These are phyloP conservation scores for Fusarium ramigenum DNA, from an alignment of 2,329 filamentous ascomycete species.

Conservation along the genomic window DNA sequence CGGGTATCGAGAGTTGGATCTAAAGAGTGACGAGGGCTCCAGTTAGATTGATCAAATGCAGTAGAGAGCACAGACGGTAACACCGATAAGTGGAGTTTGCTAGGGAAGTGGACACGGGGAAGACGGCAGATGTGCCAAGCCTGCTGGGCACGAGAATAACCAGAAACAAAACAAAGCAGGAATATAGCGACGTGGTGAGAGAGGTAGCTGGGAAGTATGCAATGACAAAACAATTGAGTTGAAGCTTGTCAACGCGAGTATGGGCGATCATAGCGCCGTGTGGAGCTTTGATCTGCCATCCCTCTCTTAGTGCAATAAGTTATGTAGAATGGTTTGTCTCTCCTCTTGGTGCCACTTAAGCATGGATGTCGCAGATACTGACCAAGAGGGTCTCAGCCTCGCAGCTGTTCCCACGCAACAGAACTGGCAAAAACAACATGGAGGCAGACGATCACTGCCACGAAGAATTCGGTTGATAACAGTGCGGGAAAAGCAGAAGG, in stretches of 20 bases:
- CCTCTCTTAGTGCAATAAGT: slow-evolving; percentile 12
- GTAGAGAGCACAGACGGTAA: slow-evolving; percentile 32
- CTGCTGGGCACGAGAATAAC: slow-evolving; percentile 8
- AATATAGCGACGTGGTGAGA: neutral
- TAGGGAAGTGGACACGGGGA: slow-evolving; percentile 33
- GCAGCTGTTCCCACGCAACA: slow-evolving; percentile 23
- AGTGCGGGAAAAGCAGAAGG: neutral
- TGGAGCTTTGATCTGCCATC: slow-evolving; percentile 19
- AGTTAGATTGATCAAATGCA: slow-evolving; percentile 33
- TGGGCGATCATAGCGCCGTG: neutral
- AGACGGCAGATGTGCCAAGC: slow-evolving; percentile 29
- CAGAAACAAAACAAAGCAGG: slow-evolving; percentile 4
- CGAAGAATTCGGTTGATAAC: neutral
- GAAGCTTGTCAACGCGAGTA: slow-evolving; percentile 7
- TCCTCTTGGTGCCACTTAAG: slow-evolving; percentile 23
- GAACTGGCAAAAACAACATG: neutral
- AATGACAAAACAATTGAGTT: neutral
- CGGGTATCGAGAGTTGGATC: slow-evolving; percentile 43
- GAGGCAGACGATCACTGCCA: neutral
- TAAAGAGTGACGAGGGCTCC: slow-evolving; percentile 37
- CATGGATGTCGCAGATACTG: slow-evolving; percentile 32
- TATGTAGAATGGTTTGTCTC: slow-evolving; percentile 8
- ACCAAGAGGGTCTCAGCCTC: slow-evolving; percentile 25
- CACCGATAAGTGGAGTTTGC: slow-evolving; percentile 23
- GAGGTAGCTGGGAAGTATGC: neutral